Evolutionary conservation across 805 yeast species (phyloP).

Genomic region (Teunomyces cretensis): DNA sequence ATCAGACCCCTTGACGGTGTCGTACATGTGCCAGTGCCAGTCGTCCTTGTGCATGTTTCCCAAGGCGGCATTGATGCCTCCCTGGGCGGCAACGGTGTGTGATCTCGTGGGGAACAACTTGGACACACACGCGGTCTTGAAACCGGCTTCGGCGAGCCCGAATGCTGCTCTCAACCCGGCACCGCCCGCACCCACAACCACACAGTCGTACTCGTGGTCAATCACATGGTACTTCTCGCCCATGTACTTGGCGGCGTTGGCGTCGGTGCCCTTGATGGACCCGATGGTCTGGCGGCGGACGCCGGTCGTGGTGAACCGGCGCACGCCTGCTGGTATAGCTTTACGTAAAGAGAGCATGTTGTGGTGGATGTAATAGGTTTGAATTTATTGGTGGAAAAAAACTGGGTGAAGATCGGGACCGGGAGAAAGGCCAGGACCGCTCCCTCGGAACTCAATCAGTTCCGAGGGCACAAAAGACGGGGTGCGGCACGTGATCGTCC

Average conservation of each 20-base stretch:
- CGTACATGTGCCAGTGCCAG: constrained; percentile 99
- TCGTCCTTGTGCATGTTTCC: constrained; percentile 98
- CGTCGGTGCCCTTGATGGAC: constrained; percentile 36
- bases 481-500: not conserved
- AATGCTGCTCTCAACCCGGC: constrained; percentile 99
- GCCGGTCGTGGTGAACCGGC: constrained; percentile 29
- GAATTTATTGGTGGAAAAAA: constrained; percentile 4
- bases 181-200: constrained; percentile 99
- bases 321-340: constrained; percentile 8
- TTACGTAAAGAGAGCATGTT: constrained; percentile 12
- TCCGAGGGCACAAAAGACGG: not conserved
- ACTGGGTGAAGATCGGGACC: not conserved
- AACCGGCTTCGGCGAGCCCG: constrained; percentile 95
- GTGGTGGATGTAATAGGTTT: not conserved
- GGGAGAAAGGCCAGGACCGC: no score
- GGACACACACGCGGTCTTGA: constrained; percentile 95
- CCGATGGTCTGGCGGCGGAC: constrained; percentile 37
- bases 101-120: constrained; percentile 98
- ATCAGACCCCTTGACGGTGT: constrained; percentile 98
- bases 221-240: constrained; percentile 79
- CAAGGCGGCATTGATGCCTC: constrained; percentile 98
- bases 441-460: no score
- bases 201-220: constrained; percentile 97
- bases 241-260: constrained; percentile 44
- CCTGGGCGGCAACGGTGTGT: constrained; percentile 99